Evolutionary conservation across 2,329 filamentous ascomycete species (phyloP), one percentile per base, ranked within the genome.

Genomic region (Penicillium corylophilum): DNA sequence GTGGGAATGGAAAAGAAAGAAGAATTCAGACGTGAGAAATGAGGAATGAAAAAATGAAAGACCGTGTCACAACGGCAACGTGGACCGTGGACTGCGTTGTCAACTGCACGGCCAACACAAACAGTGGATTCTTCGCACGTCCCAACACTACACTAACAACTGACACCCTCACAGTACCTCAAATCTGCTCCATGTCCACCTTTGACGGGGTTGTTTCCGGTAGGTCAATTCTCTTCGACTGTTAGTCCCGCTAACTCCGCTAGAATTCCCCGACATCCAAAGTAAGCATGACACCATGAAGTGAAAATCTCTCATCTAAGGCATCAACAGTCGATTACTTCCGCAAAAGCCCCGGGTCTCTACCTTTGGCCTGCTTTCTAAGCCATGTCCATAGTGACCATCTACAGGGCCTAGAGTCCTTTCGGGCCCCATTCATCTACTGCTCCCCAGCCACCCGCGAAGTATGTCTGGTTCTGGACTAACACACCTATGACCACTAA

Each of bases 371-470:
- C 15, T 94, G 88, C 69, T 96, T 97, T 66, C 78, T 97, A 23
- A 95, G 89, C 70, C 93, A 97, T 80, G 85, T 95, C 2, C 93
- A 96, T 67, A 95, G 88, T 57, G 92, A 96, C 63, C 93, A 96
- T 71, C 80, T 96, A 1, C 80, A 81, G 31, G 92, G 93, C 0
- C 79, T 96, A 1, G 90, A 95, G 61, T 82, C 79, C 12, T 79
- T 92, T 48, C 82, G 84, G 41, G 84, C 88, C 24, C 88, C 90
- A 0, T 96, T 96, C 64, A 83, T 97, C 18, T 96, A 96, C 71
- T 96, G 91, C 73, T 96, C 92, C 1, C 80, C 87, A 0, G 88
- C 89, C 0, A 96, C 92, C 0, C 82, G 83, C 57, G 87, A 91
- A 69, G 85, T 79, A 65, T 41, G 55, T 45, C 42, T 28, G 13